Evolutionary conservation across 2,329 filamentous ascomycete species (phyloP), one percentile per base, ranked within the genome.

Genomic region (Apiospora saccharicola): DNA sequence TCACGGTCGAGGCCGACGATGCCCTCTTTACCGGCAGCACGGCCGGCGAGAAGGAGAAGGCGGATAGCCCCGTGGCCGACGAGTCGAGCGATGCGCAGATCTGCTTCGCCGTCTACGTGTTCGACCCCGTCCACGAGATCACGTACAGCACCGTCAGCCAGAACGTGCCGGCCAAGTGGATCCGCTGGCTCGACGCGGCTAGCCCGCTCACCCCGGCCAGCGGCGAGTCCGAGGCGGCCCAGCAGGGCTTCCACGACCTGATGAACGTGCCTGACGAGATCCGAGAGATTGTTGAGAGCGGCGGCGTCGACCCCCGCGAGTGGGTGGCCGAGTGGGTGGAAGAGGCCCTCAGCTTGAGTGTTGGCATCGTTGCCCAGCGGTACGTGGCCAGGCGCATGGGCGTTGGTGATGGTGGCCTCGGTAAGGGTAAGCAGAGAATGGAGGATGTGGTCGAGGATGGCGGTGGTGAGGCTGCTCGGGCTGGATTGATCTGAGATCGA

Each of bases 321-420:
- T 99, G 96, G 96, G 94, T 98, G 49, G 93, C 95, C 3, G 96
- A 98, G 82, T 99, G 96, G 96, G 89, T 99, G 67, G 96, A 98
- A 84, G 96, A 98, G 84, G 85, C 91, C 0, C 87, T 99, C 44
- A 90, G 87, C 53, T 85, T 98, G 68, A 90, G 91, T 4, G 90
- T 97, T 0, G 96, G 96, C 24, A 86, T 98, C 10, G 92, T 98
- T 4, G 96, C 96, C 2, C 96, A 99, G 87, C 88, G 95, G 75
- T 99, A 99, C 80, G 96, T 99, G 26, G 96, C 96, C 5, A 90
- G 93, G 74, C 88, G 96, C 72, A 99, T 99, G 96, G 96, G 96
- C 16, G 96, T 99, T 13, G 96, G 96, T 16, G 94, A 97, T 82
- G 93, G 93, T 14, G 86, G 87, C 6, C 83, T 90, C 57, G 89